These are phyloP conservation scores for Hura crepitans DNA, from an alignment of 441 rosid species.

Conservation along the genomic window DNA sequence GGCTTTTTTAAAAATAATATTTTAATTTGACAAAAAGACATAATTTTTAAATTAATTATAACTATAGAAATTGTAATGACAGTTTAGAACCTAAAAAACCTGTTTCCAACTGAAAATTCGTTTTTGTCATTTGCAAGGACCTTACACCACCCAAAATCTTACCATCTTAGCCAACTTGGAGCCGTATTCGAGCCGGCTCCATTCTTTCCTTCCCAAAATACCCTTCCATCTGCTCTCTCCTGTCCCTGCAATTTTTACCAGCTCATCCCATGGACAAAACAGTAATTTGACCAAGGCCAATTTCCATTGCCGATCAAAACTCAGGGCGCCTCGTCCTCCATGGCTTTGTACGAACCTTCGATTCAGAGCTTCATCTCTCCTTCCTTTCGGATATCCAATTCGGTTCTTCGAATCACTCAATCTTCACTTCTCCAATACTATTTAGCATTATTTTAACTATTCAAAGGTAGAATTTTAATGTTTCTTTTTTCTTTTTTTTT, in stretches of 20 bases:
- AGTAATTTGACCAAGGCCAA: constrained; percentile 36
- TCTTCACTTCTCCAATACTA: constrained; percentile 12
- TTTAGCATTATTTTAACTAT: constrained; percentile 9
- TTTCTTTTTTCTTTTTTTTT: neutral
- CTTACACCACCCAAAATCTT: neutral
- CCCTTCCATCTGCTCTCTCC: constrained; percentile 23
- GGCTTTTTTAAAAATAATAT: no score
- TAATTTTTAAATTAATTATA: neutral
- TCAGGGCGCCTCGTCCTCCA: constrained; percentile 64
- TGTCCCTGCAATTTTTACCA: neutral
- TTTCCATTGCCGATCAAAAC: constrained; percentile 89
- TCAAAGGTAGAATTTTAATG: constrained; percentile 17
- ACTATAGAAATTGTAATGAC: constrained; percentile 5
- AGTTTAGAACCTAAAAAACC: constrained; percentile 2
- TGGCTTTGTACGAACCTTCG: constrained; percentile 62
- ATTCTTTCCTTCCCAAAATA: constrained; percentile 33
- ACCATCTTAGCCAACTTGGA: constrained; percentile 20
- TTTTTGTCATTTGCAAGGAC: constrained; percentile 5
- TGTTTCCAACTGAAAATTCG: constrained; percentile 14
- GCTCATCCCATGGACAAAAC: constrained; percentile 37
- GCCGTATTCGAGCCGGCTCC: constrained; percentile 51
- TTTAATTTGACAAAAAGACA: no score
- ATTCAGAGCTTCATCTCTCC: constrained; percentile 36
- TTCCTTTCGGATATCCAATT: constrained; percentile 9
- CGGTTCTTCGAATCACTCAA: constrained; percentile 17